phyloP scores from a whole-genome alignment of 306 rosid species.

The Lathyrus aphaca region DNA sequence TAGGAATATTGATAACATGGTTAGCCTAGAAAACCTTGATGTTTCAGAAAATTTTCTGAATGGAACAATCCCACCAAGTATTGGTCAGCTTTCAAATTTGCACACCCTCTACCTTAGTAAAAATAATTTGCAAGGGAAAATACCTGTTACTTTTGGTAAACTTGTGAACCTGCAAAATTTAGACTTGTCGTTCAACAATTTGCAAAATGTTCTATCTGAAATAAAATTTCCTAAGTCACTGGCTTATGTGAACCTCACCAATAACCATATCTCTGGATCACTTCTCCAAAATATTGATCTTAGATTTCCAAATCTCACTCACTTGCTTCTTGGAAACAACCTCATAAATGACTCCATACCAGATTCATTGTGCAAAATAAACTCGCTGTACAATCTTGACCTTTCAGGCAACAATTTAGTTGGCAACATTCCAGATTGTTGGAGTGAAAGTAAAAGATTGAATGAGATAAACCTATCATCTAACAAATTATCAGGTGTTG shows the following conservation, averaged over 20 bases:
- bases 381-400: conserved; percentile 32
- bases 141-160: neutral
- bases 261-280: conserved; percentile 10
- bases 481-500: conserved; percentile 28
- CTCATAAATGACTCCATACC: conserved; percentile 32
- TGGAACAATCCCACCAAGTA: conserved; percentile 20
- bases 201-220: neutral
- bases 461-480: conserved; percentile 1
- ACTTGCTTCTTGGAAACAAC: conserved; percentile 35
- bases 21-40: conserved; percentile 16
- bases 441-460: neutral
- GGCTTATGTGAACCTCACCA: conserved; percentile 4
- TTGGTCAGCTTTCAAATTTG: conserved; percentile 25
- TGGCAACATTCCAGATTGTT: conserved; percentile 32
- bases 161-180: neutral
- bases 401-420: conserved; percentile 40
- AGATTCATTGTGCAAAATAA: conserved; percentile 21
- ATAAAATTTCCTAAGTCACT: conserved; percentile 5
- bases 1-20: conserved; percentile 27
- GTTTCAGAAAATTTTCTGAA: conserved; percentile 12
- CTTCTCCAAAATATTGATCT: conserved; percentile 6
- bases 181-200: conserved; percentile 13
- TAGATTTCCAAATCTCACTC: conserved; percentile 3
- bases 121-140: conserved; percentile 34
- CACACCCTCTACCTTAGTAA: neutral